Conservation (phyloP, 805 yeast species). For the Groenewaldozyma salmanticensis region DNA sequence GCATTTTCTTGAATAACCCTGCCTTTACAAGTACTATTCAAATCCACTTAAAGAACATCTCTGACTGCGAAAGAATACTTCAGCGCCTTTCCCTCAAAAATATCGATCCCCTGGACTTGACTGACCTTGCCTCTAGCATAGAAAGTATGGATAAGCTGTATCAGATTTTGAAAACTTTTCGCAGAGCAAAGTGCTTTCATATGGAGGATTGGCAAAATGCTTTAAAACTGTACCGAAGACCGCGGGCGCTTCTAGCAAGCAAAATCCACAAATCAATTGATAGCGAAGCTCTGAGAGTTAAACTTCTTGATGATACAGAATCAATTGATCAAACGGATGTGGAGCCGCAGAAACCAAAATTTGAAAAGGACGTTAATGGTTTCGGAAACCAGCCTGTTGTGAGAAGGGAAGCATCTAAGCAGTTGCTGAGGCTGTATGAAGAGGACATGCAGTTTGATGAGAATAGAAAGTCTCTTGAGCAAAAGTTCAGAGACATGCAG, state of each 20-base stretch:
- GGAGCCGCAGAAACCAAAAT: not conserved
- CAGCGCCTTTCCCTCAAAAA: constrained; percentile 31
- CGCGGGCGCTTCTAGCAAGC: constrained; percentile 27
- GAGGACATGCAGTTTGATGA: constrained; percentile 22
- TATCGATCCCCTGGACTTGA: constrained; percentile 36
- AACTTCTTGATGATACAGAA: constrained; percentile 25
- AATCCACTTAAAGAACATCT: constrained; percentile 48
- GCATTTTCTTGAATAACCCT: constrained; percentile 32
- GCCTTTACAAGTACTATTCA: constrained; percentile 46
- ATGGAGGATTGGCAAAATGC: not conserved
- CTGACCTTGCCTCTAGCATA: constrained; percentile 36
- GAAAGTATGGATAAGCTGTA: constrained; percentile 27
- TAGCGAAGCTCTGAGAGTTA: constrained; percentile 22
- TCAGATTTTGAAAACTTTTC: not conserved
- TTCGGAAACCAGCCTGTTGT: constrained; percentile 15
- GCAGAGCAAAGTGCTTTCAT: not conserved
- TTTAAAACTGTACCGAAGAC: constrained; percentile 12
- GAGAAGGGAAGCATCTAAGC: constrained; percentile 10
- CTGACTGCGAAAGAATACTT: constrained; percentile 31
- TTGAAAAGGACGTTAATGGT: not conserved
- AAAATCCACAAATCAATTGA: constrained; percentile 36
- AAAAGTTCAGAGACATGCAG: constrained; percentile 8
- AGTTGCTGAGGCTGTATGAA: constrained; percentile 15
- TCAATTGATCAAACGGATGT: constrained; percentile 6
- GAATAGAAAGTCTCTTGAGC: constrained; percentile 18